These are phyloP conservation scores for Eustoma russellianum DNA, from an alignment of 257 asterid genomes.

Conservation along the genomic window DNA sequence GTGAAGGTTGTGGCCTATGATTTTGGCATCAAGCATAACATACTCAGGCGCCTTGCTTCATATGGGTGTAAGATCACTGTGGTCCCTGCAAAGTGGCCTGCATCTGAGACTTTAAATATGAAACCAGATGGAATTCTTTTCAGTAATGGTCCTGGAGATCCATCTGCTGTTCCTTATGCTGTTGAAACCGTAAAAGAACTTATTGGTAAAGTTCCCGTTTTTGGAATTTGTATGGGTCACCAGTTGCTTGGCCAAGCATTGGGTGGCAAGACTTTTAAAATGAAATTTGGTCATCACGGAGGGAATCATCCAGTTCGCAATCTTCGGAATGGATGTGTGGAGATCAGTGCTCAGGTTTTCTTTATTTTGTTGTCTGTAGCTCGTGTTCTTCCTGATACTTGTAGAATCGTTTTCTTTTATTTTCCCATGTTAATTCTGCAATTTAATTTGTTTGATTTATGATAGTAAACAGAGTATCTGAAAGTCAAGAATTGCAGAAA, in stretches of 20 bases:
- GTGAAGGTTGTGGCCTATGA: slow-evolving; percentile 92
- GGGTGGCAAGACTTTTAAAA: slow-evolving; percentile 92
- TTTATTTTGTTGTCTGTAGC: background rate
- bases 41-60: slow-evolving; percentile 81
- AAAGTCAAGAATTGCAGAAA: too few species aligned
- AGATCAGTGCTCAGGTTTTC: slow-evolving; percentile 89
- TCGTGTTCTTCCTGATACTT: too few species aligned
- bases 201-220: slow-evolving; percentile 73
- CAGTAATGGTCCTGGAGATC: slow-evolving; percentile 98
- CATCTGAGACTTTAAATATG: slow-evolving; percentile 80
- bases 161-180: slow-evolving; percentile 98
- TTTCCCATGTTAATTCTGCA: too few species aligned
- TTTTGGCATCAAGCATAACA: slow-evolving; percentile 95
- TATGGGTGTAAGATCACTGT: slow-evolving; percentile 89
- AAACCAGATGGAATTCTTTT: slow-evolving; percentile 89
- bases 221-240: slow-evolving; percentile 99
- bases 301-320: slow-evolving; percentile 97
- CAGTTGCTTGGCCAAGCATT: slow-evolving; percentile 97
- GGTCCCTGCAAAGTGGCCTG: slow-evolving; percentile 91
- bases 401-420: too few species aligned
- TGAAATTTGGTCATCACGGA: slow-evolving; percentile 98
- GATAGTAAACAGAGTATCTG: too few species aligned
- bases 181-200: slow-evolving; percentile 73
- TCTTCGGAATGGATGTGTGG: slow-evolving; percentile 62
- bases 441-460: too few species aligned